These are phyloP conservation scores for Phytophthora pini DNA, from an alignment of 352 stramenopile species.

Conservation along the genomic window DNA sequence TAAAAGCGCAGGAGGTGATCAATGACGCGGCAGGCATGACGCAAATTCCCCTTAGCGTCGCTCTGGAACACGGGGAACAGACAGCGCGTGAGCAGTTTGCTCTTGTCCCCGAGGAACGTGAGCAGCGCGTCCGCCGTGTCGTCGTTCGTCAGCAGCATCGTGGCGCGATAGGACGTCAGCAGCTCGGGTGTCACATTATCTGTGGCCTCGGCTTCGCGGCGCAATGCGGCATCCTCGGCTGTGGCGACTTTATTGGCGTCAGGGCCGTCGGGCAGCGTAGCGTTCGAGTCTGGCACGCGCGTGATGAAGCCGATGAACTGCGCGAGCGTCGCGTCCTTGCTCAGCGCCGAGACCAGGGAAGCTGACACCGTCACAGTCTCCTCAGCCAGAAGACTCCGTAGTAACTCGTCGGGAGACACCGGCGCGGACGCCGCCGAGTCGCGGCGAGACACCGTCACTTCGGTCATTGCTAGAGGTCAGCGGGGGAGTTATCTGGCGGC, in stretches of 20 bases:
- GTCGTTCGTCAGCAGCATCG: conserved; percentile 91
- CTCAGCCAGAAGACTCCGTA: conserved; percentile 56
- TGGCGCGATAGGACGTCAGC: conserved; percentile 82
- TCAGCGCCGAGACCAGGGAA: conserved; percentile 67
- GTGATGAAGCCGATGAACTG: conserved; percentile 74
- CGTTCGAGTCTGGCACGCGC: conserved; percentile 39
- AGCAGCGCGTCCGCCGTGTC: conserved; percentile 82
- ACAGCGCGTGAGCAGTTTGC: conserved; percentile 75
- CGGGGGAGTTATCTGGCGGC: conserved; percentile 12
- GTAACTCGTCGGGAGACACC: conserved; percentile 38
- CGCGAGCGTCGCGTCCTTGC: conserved; percentile 62
- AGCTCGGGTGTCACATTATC: conserved; percentile 67
- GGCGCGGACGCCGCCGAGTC: conserved; percentile 27
- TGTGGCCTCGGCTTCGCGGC: conserved; percentile 37
- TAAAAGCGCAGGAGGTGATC: conserved; percentile 88
- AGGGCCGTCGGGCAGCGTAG: conserved; percentile 51
- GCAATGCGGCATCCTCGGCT: conserved; percentile 6
- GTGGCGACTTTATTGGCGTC: conserved; percentile 37
- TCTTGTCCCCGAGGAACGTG: conserved; percentile 84
- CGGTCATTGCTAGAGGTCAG: conserved; percentile 25
- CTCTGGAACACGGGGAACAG: conserved; percentile 84
- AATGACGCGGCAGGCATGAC: conserved; percentile 88
- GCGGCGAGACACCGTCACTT: conserved; percentile 45
- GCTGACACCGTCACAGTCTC: conserved; percentile 60
- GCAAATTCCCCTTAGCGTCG: conserved; percentile 77